These are phyloP conservation scores for Trichomonas gallinae DNA, from an alignment of 208 protist species.

Conservation along the genomic window DNA sequence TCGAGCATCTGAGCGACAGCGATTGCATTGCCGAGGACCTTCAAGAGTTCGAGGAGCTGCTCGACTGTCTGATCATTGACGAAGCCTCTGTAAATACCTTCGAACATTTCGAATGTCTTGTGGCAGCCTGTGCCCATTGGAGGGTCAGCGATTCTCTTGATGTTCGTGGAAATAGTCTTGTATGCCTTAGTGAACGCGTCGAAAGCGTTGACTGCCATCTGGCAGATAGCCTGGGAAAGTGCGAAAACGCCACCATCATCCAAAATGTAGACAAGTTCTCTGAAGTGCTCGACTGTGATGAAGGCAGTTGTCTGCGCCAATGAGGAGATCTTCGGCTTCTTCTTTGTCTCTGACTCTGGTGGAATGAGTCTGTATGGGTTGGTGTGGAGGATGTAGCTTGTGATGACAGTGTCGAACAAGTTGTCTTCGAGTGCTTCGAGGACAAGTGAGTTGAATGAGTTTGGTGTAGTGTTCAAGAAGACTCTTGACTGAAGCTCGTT, in stretches of 20 bases:
- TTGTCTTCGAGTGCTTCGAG: not conserved
- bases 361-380: not conserved
- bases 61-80: not conserved
- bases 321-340: not conserved
- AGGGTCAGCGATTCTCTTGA: not conserved
- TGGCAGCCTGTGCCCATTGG: not conserved
- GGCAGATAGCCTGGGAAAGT: not conserved
- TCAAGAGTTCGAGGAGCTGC: not conserved
- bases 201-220: not conserved
- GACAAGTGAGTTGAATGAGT: not conserved
- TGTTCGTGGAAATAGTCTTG: not conserved
- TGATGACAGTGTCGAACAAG: not conserved
- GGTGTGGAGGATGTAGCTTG: not conserved
- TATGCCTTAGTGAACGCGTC: not conserved
- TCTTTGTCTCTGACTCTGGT: not conserved
- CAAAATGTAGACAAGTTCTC: not conserved
- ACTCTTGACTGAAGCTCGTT: not conserved
- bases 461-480: not conserved
- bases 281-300: not conserved
- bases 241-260: not conserved
- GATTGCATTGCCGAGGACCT: not conserved
- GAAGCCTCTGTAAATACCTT: not conserved
- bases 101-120: not conserved
- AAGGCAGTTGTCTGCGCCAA: not conserved
- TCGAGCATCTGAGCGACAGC: conserved; percentile 12